phyloP scores from a whole-genome alignment of 2,329 filamentous ascomycete genomes.

The Clathrospora elynae region DNA sequence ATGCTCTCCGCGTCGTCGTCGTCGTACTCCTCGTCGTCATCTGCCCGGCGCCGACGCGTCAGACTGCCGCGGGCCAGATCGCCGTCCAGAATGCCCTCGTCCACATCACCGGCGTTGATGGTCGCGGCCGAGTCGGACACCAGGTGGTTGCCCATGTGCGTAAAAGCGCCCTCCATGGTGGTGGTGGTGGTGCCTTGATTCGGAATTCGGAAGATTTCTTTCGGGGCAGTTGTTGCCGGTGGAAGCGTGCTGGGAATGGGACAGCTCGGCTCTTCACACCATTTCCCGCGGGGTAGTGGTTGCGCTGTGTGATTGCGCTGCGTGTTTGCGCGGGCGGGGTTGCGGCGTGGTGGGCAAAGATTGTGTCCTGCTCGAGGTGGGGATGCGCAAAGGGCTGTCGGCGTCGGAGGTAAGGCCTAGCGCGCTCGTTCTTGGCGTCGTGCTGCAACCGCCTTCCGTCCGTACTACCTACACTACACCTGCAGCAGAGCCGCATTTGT shows the following conservation, averaged over 20 bases:
- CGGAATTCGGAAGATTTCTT: conserved; percentile 12
- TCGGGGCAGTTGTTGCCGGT: conserved; percentile 8
- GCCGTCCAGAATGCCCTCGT: conserved; percentile 80
- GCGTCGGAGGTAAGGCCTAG: conserved; percentile 11
- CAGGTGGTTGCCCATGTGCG: conserved; percentile 83
- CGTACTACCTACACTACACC: not conserved
- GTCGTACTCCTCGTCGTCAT: conserved; percentile 88
- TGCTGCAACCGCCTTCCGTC: not conserved
- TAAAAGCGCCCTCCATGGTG: conserved; percentile 84
- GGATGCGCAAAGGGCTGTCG: too few species aligned
- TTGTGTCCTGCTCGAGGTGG: conserved; percentile 12
- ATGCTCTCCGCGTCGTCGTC: conserved; percentile 76
- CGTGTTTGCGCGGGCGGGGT: conserved; percentile 24
- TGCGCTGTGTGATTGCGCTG: conserved; percentile 16
- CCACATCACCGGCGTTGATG: conserved; percentile 86
- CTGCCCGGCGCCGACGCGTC: conserved; percentile 65
- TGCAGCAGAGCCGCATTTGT: conserved; percentile 20
- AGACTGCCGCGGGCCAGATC: conserved; percentile 62
- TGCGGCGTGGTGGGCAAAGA: conserved; percentile 27
- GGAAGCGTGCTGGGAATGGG: conserved; percentile 1
- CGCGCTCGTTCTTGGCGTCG: conserved; percentile 3
- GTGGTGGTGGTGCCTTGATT: conserved; percentile 14
- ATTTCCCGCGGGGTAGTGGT: conserved; percentile 24
- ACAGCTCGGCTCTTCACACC: conserved; percentile 27
- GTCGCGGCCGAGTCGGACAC: conserved; percentile 82